Conservation (phyloP, 1,284 basidiomycete species). For the Schizophyllum amplum region DNA sequence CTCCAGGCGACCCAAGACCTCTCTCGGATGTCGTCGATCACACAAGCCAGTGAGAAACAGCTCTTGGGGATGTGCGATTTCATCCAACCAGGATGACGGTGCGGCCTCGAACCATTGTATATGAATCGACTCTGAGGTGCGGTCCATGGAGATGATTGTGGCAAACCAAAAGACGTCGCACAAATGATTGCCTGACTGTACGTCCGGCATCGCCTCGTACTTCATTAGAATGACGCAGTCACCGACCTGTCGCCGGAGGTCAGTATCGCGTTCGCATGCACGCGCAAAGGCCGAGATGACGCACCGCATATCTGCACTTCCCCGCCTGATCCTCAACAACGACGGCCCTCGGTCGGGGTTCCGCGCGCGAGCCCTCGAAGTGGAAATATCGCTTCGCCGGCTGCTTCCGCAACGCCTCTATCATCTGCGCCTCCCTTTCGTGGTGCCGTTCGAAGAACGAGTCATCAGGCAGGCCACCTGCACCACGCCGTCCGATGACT, state of each 20-base stretch:
- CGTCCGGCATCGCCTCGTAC: slow-evolving; percentile 19
- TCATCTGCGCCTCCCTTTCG: slow-evolving; percentile 17
- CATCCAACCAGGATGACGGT: slow-evolving; percentile 45
- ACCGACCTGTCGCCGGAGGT: slow-evolving; percentile 35
- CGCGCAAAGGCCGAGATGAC: background rate
- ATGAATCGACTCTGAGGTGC: slow-evolving; percentile 37
- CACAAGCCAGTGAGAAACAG: slow-evolving; percentile 55
- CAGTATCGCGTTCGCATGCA: background rate
- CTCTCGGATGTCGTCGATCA: slow-evolving; percentile 34
- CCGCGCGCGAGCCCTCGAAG: background rate
- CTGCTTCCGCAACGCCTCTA: slow-evolving; percentile 17
- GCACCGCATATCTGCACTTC: slow-evolving; percentile 20
- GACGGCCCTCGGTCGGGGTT: slow-evolving; percentile 19
- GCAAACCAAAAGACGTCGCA: slow-evolving; percentile 47
- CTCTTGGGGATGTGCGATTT: slow-evolving; percentile 54
- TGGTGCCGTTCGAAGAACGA: slow-evolving; percentile 17
- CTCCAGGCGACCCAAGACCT: slow-evolving; percentile 35
- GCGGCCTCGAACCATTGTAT: slow-evolving; percentile 67
- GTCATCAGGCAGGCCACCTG: slow-evolving; percentile 15
- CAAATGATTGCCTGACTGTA: slow-evolving; percentile 3
- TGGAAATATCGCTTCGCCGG: slow-evolving; percentile 11
- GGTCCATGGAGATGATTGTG: slow-evolving; percentile 44
- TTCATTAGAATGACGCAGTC: slow-evolving; percentile 38
- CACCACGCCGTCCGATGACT: slow-evolving; percentile 39
- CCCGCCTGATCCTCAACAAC: slow-evolving; percentile 29